Percentiles rank a stretch among this genome's conserved stretches.
phyloP scores from a whole-genome alignment of 2,329 filamentous ascomycete genomes.

The Thermochaetoides dissita region DNA sequence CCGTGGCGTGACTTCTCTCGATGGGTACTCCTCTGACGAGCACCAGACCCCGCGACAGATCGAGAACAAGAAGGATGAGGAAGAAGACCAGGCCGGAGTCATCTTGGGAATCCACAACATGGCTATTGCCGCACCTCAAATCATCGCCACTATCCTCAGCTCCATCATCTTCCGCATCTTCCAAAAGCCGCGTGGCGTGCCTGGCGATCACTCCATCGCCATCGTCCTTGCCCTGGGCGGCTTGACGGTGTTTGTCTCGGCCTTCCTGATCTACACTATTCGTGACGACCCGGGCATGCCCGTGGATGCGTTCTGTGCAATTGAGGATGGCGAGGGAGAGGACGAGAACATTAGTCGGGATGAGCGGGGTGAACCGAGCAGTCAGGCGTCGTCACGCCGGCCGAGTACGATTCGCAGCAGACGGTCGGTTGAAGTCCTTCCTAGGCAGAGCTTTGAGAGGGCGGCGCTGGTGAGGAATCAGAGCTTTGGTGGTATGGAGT shows the following conservation, averaged over 20 bases:
- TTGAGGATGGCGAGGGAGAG: constrained; percentile 28
- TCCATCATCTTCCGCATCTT: constrained; percentile 71
- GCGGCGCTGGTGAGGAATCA: constrained; percentile 34
- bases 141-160: constrained; percentile 73
- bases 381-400: constrained; percentile 12
- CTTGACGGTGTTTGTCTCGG: constrained; percentile 61
- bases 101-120: constrained; percentile 95
- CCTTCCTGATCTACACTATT: constrained; percentile 55
- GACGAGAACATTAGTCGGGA: too few species aligned
- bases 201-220: constrained; percentile 75
- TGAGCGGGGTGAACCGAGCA: neutral
- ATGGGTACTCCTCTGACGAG: constrained; percentile 18
- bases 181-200: constrained; percentile 74
- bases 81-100: constrained; percentile 63
- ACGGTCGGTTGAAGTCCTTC: constrained; percentile 28
- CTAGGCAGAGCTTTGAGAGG: constrained; percentile 30
- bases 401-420: constrained; percentile 21
- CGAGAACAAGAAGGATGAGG: constrained; percentile 20
- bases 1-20: constrained; percentile 11
- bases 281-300: constrained; percentile 40
- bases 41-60: constrained; percentile 17
- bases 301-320: constrained; percentile 25
- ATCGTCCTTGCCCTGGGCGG: constrained; percentile 80
- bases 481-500: constrained; percentile 36
- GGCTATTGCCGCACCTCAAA: constrained; percentile 80